A percentile compares a stretch with the other conserved stretches of the same genome.
Conservation (phyloP, 768 basidiomycete genomes). For the Butyriboletus loyo region DNA sequence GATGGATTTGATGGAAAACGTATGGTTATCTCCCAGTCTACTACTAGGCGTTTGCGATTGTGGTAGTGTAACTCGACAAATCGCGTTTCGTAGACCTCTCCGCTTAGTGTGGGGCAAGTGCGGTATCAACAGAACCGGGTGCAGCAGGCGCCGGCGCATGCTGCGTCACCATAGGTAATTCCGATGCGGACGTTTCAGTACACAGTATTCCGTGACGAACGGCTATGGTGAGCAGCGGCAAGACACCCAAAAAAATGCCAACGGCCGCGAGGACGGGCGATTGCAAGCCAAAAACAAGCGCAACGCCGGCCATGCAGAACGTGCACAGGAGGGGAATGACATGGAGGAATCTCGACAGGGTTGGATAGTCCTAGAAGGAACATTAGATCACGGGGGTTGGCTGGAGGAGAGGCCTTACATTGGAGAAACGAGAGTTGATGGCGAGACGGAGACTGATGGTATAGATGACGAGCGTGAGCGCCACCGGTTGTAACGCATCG, state of each 20-base stretch:
- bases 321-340: conserved; percentile 15
- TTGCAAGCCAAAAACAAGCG: conserved; percentile 3
- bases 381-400: neutral
- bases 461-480: conserved; percentile 20
- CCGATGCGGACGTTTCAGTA: neutral
- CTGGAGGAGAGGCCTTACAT: neutral
- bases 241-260: conserved; percentile 5
- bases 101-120: too few species aligned
- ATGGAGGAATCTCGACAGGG: conserved; percentile 10
- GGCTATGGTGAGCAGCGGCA: conserved; percentile 7
- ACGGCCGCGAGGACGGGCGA: conserved; percentile 8
- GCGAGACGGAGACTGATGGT: conserved; percentile 21
- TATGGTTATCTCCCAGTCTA: too few species aligned
- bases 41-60: too few species aligned
- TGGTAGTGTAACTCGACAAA: too few species aligned
- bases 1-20: too few species aligned
- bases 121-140: too few species aligned
- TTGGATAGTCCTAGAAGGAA: conserved; percentile 1
- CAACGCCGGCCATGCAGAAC: conserved; percentile 4
- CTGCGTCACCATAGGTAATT: neutral
- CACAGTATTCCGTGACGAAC: conserved; percentile 1
- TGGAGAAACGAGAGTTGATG: conserved; percentile 5
- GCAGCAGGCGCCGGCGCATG: too few species aligned
- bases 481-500: neutral
- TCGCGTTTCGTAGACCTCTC: too few species aligned